These are phyloP conservation scores for Cucurbita moschata DNA, from an alignment of 306 rosid species.

Conservation along the genomic window DNA sequence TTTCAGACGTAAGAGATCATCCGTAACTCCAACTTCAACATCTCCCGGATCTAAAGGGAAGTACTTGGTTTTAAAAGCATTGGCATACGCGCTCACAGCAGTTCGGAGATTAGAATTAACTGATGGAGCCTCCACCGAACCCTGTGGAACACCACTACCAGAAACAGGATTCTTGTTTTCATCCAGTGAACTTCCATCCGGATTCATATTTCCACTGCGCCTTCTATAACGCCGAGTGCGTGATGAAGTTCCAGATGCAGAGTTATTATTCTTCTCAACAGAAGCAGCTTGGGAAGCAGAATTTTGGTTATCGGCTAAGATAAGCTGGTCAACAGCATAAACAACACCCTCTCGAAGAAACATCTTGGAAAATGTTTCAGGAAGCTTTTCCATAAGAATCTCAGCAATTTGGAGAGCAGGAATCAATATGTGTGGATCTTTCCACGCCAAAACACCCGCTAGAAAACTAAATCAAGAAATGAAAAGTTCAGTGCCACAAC, in stretches of 20 bases:
- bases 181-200: slow-evolving; percentile 59
- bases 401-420: slow-evolving; percentile 97
- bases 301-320: slow-evolving; percentile 42
- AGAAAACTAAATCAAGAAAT: slow-evolving; percentile 48
- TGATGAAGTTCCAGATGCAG: slow-evolving; percentile 50
- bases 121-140: slow-evolving; percentile 60
- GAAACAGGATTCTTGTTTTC: slow-evolving; percentile 42
- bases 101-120: slow-evolving; percentile 51
- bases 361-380: slow-evolving; percentile 70
- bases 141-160: slow-evolving; percentile 46
- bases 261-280: slow-evolving; percentile 60
- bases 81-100: slow-evolving; percentile 72
- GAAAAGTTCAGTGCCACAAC: neutral
- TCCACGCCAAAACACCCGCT: slow-evolving; percentile 96
- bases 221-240: slow-evolving; percentile 85
- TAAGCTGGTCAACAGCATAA: slow-evolving; percentile 94
- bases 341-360: slow-evolving; percentile 94
- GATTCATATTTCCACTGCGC: slow-evolving; percentile 51
- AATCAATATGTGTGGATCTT: slow-evolving; percentile 80
- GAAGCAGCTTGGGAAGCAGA: slow-evolving; percentile 45
- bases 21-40: slow-evolving; percentile 74
- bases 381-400: slow-evolving; percentile 96
- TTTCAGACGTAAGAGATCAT: slow-evolving; percentile 72
- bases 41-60: slow-evolving; percentile 74
- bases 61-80: slow-evolving; percentile 72